These are phyloP conservation scores for Penicillium rolfsii DNA, from an alignment of 2,329 filamentous ascomycete genomes.

Conservation along the genomic window DNA sequence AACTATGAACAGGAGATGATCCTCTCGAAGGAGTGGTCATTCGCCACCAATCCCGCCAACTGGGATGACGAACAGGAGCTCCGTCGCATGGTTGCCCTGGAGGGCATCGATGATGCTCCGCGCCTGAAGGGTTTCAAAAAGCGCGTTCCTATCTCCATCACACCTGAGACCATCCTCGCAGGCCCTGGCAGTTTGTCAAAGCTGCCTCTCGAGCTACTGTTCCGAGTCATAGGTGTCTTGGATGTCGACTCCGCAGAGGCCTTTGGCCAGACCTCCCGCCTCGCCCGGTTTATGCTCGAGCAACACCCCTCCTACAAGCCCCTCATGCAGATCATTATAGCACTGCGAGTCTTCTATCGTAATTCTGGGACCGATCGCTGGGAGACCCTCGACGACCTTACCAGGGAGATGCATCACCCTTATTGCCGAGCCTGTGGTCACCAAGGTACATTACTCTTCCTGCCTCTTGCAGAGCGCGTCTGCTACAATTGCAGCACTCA, in stretches of 20 bases:
- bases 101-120: neutral
- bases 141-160: neutral
- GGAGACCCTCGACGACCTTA: slow-evolving; percentile 5
- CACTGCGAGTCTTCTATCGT: neutral
- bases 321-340: neutral
- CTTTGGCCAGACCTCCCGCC: slow-evolving; percentile 7
- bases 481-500: slow-evolving; percentile 14
- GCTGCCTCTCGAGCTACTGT: slow-evolving; percentile 9
- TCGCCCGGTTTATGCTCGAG: neutral
- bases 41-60: neutral
- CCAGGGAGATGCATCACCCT: slow-evolving; percentile 10
- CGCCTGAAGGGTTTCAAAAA: neutral
- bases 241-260: neutral
- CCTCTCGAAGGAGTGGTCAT: neutral
- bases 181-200: neutral
- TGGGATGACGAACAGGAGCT: neutral
- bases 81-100: neutral
- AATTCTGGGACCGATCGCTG: neutral
- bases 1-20: neutral
- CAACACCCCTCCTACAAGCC: neutral
- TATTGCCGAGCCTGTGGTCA: slow-evolving; percentile 18
- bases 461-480: slow-evolving; percentile 17
- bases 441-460: slow-evolving; percentile 9
- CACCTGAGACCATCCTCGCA: neutral
- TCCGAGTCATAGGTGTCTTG: slow-evolving; percentile 5